A percentile compares a stretch with the other conserved stretches of the same genome.
phyloP scores from a whole-genome alignment of 768 basidiomycete genomes.

The Leccinum fibrillosum region DNA sequence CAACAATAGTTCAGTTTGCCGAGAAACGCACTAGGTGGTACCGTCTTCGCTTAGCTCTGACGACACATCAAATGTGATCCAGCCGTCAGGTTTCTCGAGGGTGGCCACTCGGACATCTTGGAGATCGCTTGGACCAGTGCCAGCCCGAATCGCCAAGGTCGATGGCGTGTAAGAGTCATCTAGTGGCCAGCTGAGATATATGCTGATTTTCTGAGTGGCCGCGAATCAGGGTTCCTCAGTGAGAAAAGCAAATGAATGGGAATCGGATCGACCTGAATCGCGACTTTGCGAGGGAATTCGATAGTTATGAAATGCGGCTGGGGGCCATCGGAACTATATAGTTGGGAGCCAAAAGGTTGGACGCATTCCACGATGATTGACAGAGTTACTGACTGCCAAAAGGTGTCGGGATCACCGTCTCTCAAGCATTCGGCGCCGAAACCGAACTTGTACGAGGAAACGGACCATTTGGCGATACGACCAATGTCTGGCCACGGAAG shows the following conservation, averaged over 20 bases:
- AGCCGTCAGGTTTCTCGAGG: conserved; percentile 89
- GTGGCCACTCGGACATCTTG: conserved; percentile 87
- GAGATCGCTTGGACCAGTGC: conserved; percentile 86
- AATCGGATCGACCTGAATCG: conserved; percentile 64
- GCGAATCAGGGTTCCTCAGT: neutral
- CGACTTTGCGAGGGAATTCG: conserved; percentile 87
- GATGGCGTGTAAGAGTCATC: conserved; percentile 99
- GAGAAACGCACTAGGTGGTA: conserved; percentile 65
- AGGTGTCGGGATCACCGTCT: conserved; percentile 87
- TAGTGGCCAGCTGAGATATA: conserved; percentile 72
- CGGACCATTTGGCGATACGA: conserved; percentile 88
- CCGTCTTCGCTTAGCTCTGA: conserved; percentile 77
- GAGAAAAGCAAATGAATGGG: neutral
- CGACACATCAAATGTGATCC: conserved; percentile 86
- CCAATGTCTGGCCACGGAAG: conserved; percentile 84
- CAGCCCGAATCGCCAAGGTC: conserved; percentile 85
- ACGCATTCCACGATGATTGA: neutral
- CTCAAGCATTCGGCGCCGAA: conserved; percentile 91
- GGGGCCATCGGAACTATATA: conserved; percentile 80
- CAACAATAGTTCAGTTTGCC: neutral
- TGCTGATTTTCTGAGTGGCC: conserved; percentile 70
- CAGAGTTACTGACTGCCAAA: conserved; percentile 84
- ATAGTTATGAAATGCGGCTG: conserved; percentile 96
- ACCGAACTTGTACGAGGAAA: conserved; percentile 94
- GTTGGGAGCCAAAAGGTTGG: neutral